Evolutionary conservation across 1,139 yeast species (phyloP).

Genomic region (Pneumocystis carinii): DNA sequence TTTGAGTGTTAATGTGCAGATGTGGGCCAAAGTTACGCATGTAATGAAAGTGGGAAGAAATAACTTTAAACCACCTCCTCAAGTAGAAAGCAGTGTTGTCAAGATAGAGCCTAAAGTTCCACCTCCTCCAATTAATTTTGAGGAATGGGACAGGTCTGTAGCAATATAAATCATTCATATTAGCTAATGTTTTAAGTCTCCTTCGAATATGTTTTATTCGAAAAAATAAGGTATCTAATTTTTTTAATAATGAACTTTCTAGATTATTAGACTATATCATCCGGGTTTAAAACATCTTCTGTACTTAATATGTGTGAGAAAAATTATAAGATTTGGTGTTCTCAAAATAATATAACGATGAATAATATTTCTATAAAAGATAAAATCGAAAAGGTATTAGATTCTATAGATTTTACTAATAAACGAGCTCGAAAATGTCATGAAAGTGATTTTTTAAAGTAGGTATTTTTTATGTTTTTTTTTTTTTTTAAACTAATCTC

Average conservation of each 20-base stretch:
- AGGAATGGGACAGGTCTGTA: conserved; percentile 71
- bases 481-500: background rate
- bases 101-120: conserved; percentile 83
- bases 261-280: background rate
- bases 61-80: conserved; percentile 96
- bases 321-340: conserved; percentile 62
- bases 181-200: conserved; percentile 30
- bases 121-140: conserved; percentile 77
- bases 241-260: conserved; percentile 29
- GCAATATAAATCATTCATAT: background rate
- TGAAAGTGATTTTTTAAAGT: conserved; percentile 78
- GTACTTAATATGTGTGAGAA: conserved; percentile 75
- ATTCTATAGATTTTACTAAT: conserved; percentile 52
- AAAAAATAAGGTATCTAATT: conserved; percentile 76
- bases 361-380: conserved; percentile 40
- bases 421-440: conserved; percentile 89
- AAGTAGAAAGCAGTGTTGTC: conserved; percentile 92
- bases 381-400: conserved; percentile 48
- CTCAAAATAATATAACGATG: conserved; percentile 34
- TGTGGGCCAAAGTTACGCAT: conserved; percentile 98
- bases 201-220: conserved; percentile 81
- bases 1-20: conserved; percentile 87
- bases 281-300: conserved; percentile 60
- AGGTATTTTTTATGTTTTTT: background rate
- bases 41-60: conserved; percentile 96